phyloP scores from a whole-genome alignment of 1,284 basidiomycete genomes.

The Retiboletus flavoniger region DNA sequence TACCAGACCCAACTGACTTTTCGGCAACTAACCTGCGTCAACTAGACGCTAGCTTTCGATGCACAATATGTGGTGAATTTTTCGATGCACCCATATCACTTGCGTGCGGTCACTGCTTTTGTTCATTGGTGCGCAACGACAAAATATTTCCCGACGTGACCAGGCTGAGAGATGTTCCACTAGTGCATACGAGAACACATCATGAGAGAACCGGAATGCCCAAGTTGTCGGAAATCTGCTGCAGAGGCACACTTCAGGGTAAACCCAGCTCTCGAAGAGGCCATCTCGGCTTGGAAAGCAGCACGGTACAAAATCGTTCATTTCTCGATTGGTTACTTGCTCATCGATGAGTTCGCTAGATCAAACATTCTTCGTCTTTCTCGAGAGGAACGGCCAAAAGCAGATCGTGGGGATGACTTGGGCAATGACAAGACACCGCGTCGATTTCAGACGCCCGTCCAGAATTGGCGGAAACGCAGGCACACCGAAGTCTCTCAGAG shows the following conservation, averaged over 20 bases:
- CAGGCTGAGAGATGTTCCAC: conserved; percentile 3
- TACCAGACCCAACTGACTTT: conserved; percentile 71
- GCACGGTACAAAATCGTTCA: conserved; percentile 49
- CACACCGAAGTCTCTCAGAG: conserved; percentile 15
- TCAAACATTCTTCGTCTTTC: conserved; percentile 43
- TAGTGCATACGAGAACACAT: conserved; percentile 68
- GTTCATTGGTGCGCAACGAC: conserved; percentile 58
- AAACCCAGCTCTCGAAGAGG: conserved; percentile 60
- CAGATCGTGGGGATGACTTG: conserved; percentile 14
- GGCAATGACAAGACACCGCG: conserved; percentile 32
- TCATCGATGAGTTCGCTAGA: conserved; percentile 28
- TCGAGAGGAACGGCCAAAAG: conserved; percentile 25
- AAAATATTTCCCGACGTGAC: background rate
- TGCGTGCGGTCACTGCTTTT: conserved; percentile 73
- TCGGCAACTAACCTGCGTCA: conserved; percentile 54
- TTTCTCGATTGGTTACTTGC: background rate
- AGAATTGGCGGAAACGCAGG: conserved; percentile 29
- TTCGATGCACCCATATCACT: conserved; percentile 70
- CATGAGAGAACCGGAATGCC: conserved; percentile 58
- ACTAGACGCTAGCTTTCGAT: conserved; percentile 64
- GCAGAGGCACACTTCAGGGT: conserved; percentile 59
- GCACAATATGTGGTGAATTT: conserved; percentile 69
- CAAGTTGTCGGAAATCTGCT: conserved; percentile 56
- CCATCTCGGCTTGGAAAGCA: conserved; percentile 58
- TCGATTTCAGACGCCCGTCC: conserved; percentile 14